These are phyloP conservation scores for Dioscorea cayenensis DNA, from an alignment of 116 monocot genomes.

Conservation along the genomic window DNA sequence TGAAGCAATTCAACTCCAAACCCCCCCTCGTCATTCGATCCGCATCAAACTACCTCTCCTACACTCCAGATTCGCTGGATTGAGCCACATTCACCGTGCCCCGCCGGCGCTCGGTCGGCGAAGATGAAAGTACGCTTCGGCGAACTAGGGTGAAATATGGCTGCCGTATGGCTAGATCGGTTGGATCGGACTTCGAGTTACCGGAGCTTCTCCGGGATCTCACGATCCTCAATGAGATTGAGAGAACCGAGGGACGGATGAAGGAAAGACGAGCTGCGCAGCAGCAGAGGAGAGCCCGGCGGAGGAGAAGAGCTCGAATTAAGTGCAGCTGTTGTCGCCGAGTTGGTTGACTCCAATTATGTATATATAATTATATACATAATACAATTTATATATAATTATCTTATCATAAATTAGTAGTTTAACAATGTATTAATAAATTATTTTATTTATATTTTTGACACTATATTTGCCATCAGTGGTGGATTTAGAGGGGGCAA, in stretches of 20 bases:
- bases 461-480: too few species aligned
- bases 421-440: too few species aligned
- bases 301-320: neutral
- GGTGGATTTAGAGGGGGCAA: too few species aligned
- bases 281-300: neutral
- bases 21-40: neutral
- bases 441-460: too few species aligned
- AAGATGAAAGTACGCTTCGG: neutral
- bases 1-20: neutral
- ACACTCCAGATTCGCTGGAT: neutral
- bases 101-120: slow-evolving; percentile 7
- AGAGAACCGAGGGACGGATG: neutral
- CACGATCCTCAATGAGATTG: neutral
- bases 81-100: neutral
- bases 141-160: neutral
- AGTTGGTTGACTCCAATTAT: neutral
- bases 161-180: neutral
- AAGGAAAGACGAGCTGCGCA: neutral
- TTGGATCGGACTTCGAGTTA: neutral
- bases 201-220: neutral
- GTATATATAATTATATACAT: too few species aligned
- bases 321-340: neutral
- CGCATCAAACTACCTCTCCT: neutral
- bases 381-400: too few species aligned
- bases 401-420: too few species aligned